Percentiles rank a stretch among this genome's conserved stretches.
phyloP scores from a whole-genome alignment of 2,329 filamentous ascomycete genomes.

The Penicillium palitans region DNA sequence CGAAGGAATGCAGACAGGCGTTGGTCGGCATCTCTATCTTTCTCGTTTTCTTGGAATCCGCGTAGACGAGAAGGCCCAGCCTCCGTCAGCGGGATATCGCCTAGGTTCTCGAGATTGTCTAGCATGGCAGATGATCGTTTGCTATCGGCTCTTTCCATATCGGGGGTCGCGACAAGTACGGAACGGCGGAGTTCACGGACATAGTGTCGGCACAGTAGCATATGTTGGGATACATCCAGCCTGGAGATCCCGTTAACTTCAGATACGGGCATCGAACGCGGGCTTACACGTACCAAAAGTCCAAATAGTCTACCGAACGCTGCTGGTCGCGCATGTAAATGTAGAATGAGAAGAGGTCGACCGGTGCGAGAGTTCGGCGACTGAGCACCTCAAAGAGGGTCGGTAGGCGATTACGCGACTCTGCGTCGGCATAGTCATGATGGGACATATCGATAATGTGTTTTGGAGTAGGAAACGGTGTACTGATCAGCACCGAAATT shows the following conservation, averaged over 20 bases:
- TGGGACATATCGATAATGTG: conserved; percentile 30
- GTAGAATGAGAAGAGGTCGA: conserved; percentile 98
- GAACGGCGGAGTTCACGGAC: conserved; percentile 92
- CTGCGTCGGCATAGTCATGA: conserved; percentile 37
- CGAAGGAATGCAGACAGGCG: conserved; percentile 89
- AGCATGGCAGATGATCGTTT: conserved; percentile 82
- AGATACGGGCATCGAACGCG: not conserved
- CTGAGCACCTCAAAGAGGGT: conserved; percentile 95
- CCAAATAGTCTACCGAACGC: conserved; percentile 93
- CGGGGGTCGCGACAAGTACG: conserved; percentile 88
- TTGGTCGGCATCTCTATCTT: conserved; percentile 78
- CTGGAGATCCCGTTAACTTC: conserved; percentile 48
- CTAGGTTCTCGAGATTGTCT: conserved; percentile 68
- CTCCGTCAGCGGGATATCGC: conserved; percentile 54
- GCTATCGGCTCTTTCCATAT: conserved; percentile 76
- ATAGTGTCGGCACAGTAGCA: conserved; percentile 94
- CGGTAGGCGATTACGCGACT: conserved; percentile 77
- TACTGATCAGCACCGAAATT: conserved; percentile 19
- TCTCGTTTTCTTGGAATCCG: conserved; percentile 59
- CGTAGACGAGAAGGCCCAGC: conserved; percentile 58
- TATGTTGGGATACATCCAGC: conserved; percentile 99
- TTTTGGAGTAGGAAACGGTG: conserved; percentile 4
- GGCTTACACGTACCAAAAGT: conserved; percentile 78
- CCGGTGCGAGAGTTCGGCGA: conserved; percentile 87
- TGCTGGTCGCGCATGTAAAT: conserved; percentile 99